Evolutionary conservation across 139 green algal species (phyloP), one percentile per base, ranked within the genome.

Genomic region (Auxenochlorella pyrenoidosa): DNA sequence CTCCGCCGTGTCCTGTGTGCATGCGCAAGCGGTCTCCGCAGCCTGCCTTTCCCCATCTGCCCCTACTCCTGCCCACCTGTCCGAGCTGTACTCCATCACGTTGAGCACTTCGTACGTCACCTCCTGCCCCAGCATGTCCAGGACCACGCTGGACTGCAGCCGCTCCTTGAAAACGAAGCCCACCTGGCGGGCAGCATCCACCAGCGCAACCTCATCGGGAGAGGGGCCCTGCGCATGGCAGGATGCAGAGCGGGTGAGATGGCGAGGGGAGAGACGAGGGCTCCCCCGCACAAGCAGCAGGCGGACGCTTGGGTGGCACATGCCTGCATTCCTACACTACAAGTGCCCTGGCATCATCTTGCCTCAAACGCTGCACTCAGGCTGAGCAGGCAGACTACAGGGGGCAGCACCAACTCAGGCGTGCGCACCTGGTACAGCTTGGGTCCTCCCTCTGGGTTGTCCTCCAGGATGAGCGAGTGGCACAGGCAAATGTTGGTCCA

Each of bases 191-290:
- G 96, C 97, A 24, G 95, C 97, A 63, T 97, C 92, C 81, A 99
- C 97, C 72, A 99, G 92, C 16, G 97, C 97, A 77, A 96, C 95
- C 92, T 99, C 97, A 89, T 99, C 97, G 21, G 97, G 97, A 0
- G 95, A 98, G 0, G 95, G 89, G n/a, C 96, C 96, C 94, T 97
- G 92, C 79, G 82, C 0, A 26, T 32, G 38, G 40, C 78, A 58
- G 22, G 6, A 38, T 0, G 24, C 21, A n/a, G 6, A 1, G 34
- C 2, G 54, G 32, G n/a, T 73, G 51, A 58, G 24, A 43, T 3
- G 41, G 26, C 44, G 1, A 30, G 43, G 13, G 63, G 58, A 18
- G 32, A 58, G 10, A 58, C 34, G 8, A 8, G 43, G 5, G n/a
- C n/a, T 54, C 47, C 47, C 47, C 47, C 6, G 47, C 47, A 10